These are phyloP conservation scores for Didymella pinodella DNA, from an alignment of 2,329 filamentous ascomycete species.

Conservation along the genomic window DNA sequence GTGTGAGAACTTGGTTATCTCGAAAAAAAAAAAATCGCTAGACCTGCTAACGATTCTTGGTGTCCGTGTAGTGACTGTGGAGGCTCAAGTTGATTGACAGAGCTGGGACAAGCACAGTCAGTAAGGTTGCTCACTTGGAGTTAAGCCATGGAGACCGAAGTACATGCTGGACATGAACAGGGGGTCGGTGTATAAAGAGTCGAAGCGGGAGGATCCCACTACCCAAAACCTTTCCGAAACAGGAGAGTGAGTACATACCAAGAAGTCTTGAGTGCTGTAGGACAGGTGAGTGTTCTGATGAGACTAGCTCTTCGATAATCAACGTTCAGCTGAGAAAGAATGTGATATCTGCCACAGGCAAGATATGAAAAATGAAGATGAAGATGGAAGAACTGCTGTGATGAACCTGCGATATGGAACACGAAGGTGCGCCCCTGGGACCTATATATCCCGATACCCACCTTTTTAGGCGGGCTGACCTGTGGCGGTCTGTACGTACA, in stretches of 20 bases:
- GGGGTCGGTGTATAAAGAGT: conserved; percentile 6
- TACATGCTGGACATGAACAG: conserved; percentile 5
- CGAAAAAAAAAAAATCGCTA: conserved; percentile 49
- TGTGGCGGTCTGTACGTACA: conserved; percentile 32
- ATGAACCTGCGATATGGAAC: conserved; percentile 33
- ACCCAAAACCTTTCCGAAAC: conserved; percentile 15
- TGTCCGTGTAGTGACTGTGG: conserved; percentile 27
- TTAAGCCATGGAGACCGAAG: not conserved
- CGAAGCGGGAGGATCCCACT: not conserved
- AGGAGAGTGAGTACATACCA: conserved; percentile 17
- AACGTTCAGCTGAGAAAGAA: conserved; percentile 38
- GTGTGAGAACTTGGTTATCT: conserved; percentile 27
- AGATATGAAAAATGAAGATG: conserved; percentile 35
- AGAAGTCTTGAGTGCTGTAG: conserved; percentile 12
- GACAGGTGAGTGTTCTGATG: conserved; percentile 16
- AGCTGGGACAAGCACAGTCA: conserved; percentile 10
- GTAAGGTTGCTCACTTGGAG: not conserved
- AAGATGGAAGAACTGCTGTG: conserved; percentile 36
- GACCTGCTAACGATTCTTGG: conserved; percentile 48
- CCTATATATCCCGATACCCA: conserved; percentile 37
- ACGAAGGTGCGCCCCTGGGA: conserved; percentile 24
- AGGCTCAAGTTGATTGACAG: conserved; percentile 18
- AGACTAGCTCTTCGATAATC: conserved; percentile 36
- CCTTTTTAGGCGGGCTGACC: conserved; percentile 23
- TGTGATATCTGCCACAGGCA: conserved; percentile 51